A percentile compares a stretch with the other conserved stretches of the same genome.
Evolutionary conservation across 176 grass and related monocot genomes (phyloP).

Genomic region (Bromus sterilis): DNA sequence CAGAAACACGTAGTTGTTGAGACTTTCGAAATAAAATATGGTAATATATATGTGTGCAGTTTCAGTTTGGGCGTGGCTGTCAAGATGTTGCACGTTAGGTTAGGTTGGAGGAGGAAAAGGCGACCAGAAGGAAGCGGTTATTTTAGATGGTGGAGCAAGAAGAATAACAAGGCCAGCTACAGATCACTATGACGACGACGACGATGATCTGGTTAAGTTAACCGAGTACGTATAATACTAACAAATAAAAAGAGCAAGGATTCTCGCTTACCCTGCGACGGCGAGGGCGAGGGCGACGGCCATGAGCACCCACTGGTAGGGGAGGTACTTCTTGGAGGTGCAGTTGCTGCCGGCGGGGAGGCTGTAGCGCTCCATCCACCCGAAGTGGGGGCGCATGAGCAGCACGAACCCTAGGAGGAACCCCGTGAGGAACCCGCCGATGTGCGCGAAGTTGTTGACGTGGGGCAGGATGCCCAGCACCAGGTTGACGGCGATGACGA

Average conservation of each 20-base stretch:
- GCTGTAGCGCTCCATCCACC: conserved; percentile 58
- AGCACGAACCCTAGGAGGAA: conserved; percentile 87
- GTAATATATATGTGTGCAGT: background rate
- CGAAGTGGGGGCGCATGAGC: conserved; percentile 65
- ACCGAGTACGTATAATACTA: no score
- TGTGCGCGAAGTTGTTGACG: conserved; percentile 90
- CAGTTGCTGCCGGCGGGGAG: conserved; percentile 32
- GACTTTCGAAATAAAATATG: background rate
- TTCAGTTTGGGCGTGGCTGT: background rate
- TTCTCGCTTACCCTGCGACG: conserved; percentile 46
- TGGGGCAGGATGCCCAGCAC: conserved; percentile 85
- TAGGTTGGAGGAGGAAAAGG: background rate
- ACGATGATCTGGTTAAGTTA: background rate
- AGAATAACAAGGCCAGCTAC: background rate
- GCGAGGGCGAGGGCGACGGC: conserved; percentile 28
- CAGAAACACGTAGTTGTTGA: conserved; percentile 5
- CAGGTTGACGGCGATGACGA: conserved; percentile 71
- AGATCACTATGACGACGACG: background rate
- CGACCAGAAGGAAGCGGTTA: background rate
- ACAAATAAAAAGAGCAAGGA: background rate
- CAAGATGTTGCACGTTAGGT: conserved; percentile 14
- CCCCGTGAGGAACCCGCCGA: conserved; percentile 64
- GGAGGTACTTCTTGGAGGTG: conserved; percentile 49
- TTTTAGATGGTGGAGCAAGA: background rate
- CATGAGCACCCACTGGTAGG: conserved; percentile 63